A percentile compares a stretch with the other conserved stretches of the same genome.
Evolutionary conservation across 257 asterid genomes (phyloP).

Genomic region (Salvia splendens): DNA sequence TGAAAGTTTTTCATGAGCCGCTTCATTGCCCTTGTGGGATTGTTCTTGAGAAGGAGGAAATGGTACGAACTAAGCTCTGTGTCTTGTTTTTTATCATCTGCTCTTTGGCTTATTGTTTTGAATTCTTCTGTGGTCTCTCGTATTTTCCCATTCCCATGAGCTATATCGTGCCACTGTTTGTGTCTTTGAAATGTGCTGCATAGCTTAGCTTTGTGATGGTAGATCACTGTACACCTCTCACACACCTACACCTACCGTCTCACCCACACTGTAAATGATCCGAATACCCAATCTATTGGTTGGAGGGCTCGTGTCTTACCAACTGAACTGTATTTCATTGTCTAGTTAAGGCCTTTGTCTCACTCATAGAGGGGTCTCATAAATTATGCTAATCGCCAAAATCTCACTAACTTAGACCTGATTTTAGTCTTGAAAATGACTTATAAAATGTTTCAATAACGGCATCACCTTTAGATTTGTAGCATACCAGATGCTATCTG

Average conservation of each 20-base stretch:
- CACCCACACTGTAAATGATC: too few species aligned
- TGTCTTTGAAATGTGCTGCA: slow-evolving; percentile 6
- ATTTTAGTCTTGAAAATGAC: too few species aligned
- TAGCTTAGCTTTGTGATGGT: not conserved
- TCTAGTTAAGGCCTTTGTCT: not conserved
- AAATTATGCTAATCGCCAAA: too few species aligned
- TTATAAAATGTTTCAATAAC: too few species aligned
- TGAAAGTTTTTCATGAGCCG: slow-evolving; percentile 93
- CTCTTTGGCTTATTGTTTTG: not conserved
- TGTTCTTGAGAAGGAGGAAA: slow-evolving; percentile 82
- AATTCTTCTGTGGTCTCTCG: slow-evolving; percentile 11
- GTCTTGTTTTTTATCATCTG: not conserved
- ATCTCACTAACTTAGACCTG: too few species aligned
- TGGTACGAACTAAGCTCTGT: slow-evolving; percentile 53
- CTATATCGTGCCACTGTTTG: not conserved
- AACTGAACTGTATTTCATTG: not conserved
- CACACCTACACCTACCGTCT: too few species aligned
- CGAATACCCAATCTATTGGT: too few species aligned
- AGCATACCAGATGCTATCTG: too few species aligned
- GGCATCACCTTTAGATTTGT: too few species aligned
- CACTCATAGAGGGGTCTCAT: too few species aligned
- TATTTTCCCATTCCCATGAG: not conserved
- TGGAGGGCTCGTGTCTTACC: too few species aligned
- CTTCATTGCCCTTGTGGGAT: slow-evolving; percentile 88
- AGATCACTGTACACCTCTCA: not conserved